Evolutionary conservation across 2,329 filamentous ascomycete genomes (phyloP), one percentile per base, ranked within the genome.

Genomic region (Thyridium curvatum): DNA sequence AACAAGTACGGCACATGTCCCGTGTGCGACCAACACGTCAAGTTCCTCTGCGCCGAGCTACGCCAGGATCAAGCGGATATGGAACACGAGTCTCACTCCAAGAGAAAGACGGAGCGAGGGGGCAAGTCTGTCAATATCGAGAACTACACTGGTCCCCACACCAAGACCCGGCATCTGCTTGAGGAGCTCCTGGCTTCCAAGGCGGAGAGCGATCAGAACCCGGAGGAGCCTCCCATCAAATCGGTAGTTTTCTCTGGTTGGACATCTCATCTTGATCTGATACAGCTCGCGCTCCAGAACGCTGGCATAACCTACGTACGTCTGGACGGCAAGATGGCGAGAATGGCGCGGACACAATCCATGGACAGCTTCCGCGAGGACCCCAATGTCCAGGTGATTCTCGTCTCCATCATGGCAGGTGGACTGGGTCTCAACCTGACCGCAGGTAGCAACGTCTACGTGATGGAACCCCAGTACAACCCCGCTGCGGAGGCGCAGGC

Each of bases 381-480:
- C 48, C 62, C 76, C 3, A 64, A 60, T 1, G 75, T 94, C 29
- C 80, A 81, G 26, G 82, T 95, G 38, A 89, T 97, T 37, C 76
- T 97, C 9, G 88, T 95, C 12, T 95, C 88, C 9, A 94, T 96
- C 61, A 88, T 83, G 55, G 91, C 91, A 0, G 93, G 91, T 46
- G 91, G 93, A 14, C 76, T 96, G 13, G 91, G 91, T 12, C 79
- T 97, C 30, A 97, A 97, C 55, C 68, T 97, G 39, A 96, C 90
- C 0, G 72, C 86, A 0, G 91, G 84, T 26, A 93, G 82, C 56
- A 84, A 78, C 40, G 91, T 94, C 12, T 97, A 93, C 58, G 85
- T 97, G 52, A 97, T 98, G 91, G 93, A 98, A 59, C 93, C 93
- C 5, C 90, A 96, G 56, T 98, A 91, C 67, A 98, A 98, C 54